Base-by-base conservation (phyloP, 169 alveolate genomes). In the Cryptosporidium sp. region DNA sequence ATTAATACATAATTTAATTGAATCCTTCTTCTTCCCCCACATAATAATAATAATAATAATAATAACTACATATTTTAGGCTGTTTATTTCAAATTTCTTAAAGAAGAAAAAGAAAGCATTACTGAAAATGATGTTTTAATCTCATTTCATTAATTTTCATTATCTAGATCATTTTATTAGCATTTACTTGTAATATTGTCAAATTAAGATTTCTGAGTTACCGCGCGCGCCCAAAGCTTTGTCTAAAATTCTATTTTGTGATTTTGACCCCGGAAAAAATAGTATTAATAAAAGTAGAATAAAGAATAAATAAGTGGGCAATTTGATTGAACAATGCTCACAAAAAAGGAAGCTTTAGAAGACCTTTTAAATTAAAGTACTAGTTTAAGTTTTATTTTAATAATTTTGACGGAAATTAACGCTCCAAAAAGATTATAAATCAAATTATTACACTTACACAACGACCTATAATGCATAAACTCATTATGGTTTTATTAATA, bases 31-130 rank as follows among this genome's bases (percentile, higher is more conserved):
- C 26, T 0, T 69, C 3, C 29, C 9, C n/a, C 21, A 14, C n/a
- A 48, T 14, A 48, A 48, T 14, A 14, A 48, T 37, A 48, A 48
- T 14, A 14, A 48, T 14, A 48, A 48, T 14, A 14, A 48, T 5
- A 48, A 48, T 14, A 14, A 48, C 2, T 4, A 12, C 56, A 14
- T 6, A 48, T 14, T 48, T 48, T 48, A 73, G 86, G 70, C 70
- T 23, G 86, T 73, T 14, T 73, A 73, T 60, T 73, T 73, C 14
- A 73, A 73, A 56, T 56, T 73, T 58, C 70, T 73, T 3, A 60
- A 73, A 26, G 70, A 60, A n/a, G 39, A 73, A 18, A 73, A 73
- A 31, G 71, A 73, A 39, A 73, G 56, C 8, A 42, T 73, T 29
- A 56, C 68, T 8, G 72, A 73, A 37, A 62, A 42, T 29, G 70